These are phyloP conservation scores for Backusella psychrophila DNA, from an alignment of 192 early-diverging fungal species.

Conservation along the genomic window DNA sequence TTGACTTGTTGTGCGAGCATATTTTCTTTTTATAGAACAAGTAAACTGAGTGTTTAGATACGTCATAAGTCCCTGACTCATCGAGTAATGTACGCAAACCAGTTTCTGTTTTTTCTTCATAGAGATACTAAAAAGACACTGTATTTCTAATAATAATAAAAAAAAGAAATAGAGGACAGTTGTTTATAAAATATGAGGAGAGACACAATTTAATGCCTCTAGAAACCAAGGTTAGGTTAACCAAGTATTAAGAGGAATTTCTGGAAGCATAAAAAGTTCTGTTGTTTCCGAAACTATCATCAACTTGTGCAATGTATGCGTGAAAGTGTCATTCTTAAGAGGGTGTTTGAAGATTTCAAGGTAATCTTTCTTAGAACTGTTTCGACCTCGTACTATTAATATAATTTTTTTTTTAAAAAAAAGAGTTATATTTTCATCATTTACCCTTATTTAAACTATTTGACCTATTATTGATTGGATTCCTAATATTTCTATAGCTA, in stretches of 20 bases:
- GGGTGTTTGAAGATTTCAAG: background rate
- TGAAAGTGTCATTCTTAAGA: background rate
- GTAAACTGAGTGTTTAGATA: background rate
- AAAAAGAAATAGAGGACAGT: background rate
- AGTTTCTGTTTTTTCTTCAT: background rate
- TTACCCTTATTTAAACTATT: background rate
- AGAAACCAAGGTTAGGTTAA: background rate
- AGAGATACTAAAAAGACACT: background rate
- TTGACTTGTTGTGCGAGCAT: background rate
- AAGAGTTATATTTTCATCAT: background rate
- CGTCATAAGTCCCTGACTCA: background rate
- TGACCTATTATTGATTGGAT: background rate
- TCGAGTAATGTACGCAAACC: background rate
- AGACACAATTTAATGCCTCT: background rate
- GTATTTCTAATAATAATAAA: background rate
- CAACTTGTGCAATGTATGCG: no score
- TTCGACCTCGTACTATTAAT: background rate
- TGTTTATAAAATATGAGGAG: background rate
- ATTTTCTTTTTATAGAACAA: background rate
- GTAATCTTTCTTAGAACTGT: background rate
- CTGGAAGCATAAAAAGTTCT: background rate
- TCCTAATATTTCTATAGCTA: background rate
- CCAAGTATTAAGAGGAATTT: background rate
- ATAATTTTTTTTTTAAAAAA: background rate
- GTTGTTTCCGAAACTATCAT: no score